phyloP scores from a whole-genome alignment of 768 basidiomycete genomes.

The Leccinum sublutescens region DNA sequence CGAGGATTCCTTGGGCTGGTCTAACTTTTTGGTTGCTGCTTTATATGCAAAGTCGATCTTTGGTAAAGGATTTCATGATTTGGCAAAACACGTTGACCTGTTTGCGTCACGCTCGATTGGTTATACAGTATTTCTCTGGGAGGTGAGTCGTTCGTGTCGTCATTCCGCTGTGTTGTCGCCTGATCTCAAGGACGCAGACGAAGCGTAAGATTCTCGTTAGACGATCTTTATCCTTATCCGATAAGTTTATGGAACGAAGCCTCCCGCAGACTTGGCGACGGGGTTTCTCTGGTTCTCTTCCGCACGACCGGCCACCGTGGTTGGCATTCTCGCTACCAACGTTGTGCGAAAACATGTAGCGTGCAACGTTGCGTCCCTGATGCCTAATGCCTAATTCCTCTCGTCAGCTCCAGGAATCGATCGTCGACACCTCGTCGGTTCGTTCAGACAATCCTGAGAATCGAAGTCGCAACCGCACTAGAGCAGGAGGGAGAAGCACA shows the following conservation, averaged over 20 bases:
- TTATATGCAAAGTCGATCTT: slow-evolving; percentile 3
- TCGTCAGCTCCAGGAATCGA: background rate
- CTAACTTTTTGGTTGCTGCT: slow-evolving; percentile 1
- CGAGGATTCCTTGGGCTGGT: slow-evolving; percentile 17
- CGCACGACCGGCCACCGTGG: background rate
- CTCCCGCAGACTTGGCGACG: background rate
- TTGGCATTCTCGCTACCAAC: background rate
- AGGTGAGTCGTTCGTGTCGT: background rate
- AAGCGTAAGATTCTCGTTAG: background rate
- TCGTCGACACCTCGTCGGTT: background rate
- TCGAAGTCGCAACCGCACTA: no score
- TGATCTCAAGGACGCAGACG: background rate
- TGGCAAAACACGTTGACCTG: background rate
- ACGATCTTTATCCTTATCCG: background rate
- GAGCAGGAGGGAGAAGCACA: background rate
- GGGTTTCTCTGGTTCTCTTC: background rate
- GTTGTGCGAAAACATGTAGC: background rate
- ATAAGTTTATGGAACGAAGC: background rate
- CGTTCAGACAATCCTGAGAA: background rate
- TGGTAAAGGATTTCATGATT: slow-evolving; percentile 13
- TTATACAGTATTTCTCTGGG: background rate
- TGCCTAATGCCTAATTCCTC: no score
- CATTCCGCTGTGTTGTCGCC: background rate
- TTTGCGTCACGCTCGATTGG: background rate
- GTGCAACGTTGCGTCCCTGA: background rate